A percentile compares a stretch with the other conserved stretches of the same genome.
Evolutionary conservation across 2,329 filamentous ascomycete species (phyloP).

Genomic region (Beauveria sp.): DNA sequence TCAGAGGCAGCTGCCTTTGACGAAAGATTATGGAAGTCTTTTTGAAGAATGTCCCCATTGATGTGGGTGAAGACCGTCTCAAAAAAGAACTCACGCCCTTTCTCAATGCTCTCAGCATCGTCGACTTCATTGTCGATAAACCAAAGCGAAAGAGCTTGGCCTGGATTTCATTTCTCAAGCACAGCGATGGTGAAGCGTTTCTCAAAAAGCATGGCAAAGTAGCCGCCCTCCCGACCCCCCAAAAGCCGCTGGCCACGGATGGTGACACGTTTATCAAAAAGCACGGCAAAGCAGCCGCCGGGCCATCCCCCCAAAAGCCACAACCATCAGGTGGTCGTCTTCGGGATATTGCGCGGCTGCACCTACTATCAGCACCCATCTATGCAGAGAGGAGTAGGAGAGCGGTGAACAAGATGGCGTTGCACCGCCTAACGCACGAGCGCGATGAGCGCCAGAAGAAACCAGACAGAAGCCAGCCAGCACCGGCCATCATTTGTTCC

Average conservation of each 20-base stretch:
- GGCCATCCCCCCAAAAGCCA: neutral
- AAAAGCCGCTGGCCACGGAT: slow-evolving; percentile 19
- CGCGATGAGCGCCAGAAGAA: slow-evolving; percentile 9
- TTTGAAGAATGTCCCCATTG: slow-evolving; percentile 33
- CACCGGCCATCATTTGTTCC: neutral
- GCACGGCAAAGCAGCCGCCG: slow-evolving; percentile 23
- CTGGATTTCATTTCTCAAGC: slow-evolving; percentile 35
- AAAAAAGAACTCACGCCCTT: slow-evolving; percentile 30
- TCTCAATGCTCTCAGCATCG: slow-evolving; percentile 33
- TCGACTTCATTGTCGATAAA: slow-evolving; percentile 38
- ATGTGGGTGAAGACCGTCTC: slow-evolving; percentile 31
- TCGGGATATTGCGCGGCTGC: slow-evolving; percentile 21
- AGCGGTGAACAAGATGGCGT: slow-evolving; percentile 15
- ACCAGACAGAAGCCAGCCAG: neutral
- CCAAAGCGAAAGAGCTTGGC: slow-evolving; percentile 25
- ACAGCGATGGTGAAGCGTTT: slow-evolving; percentile 34
- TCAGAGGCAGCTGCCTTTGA: neutral
- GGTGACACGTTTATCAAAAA: slow-evolving; percentile 34
- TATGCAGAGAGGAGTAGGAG: slow-evolving; percentile 27
- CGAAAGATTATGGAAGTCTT: slow-evolving; percentile 37
- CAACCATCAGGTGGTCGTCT: neutral
- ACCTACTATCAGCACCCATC: slow-evolving; percentile 22
- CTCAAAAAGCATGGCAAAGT: slow-evolving; percentile 29
- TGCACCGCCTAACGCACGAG: slow-evolving; percentile 22
- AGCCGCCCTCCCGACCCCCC: neutral